Conservation (phyloP, 352 stramenopile species). For the Phytopythium oedochilum region DNA sequence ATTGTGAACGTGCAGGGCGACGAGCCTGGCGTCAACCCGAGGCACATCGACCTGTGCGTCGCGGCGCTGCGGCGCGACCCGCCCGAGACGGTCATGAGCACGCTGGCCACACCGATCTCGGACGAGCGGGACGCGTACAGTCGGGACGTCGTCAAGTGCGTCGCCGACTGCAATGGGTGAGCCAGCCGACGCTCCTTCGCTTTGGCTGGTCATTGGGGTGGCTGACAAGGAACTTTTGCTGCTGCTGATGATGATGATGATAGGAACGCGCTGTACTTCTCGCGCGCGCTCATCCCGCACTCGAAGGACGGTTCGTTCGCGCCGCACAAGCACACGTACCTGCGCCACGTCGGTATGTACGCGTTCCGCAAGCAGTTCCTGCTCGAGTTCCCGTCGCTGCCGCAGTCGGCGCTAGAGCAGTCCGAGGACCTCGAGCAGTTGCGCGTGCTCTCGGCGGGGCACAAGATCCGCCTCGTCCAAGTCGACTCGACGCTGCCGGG, state of each 20-base stretch:
- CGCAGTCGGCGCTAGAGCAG: conserved; percentile 43
- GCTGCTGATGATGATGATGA: not conserved
- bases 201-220: not conserved
- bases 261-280: conserved; percentile 86
- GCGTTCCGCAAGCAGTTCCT: conserved; percentile 74
- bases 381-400: conserved; percentile 58
- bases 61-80: conserved; percentile 42
- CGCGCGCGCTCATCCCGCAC: conserved; percentile 70
- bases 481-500: conserved; percentile 60
- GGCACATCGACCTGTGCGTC: conserved; percentile 71
- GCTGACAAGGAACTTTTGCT: too few species aligned
- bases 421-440: conserved; percentile 82
- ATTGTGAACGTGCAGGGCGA: conserved; percentile 86
- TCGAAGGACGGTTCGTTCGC: conserved; percentile 57
- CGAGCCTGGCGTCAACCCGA: conserved; percentile 74
- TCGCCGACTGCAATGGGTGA: conserved; percentile 56
- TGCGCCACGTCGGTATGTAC: conserved; percentile 81
- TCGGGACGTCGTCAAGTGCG: conserved; percentile 76
- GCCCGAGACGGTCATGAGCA: conserved; percentile 66
- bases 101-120: conserved; percentile 60
- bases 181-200: too few species aligned
- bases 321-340: conserved; percentile 40
- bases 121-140: conserved; percentile 47
- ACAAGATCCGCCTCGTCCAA: conserved; percentile 63
- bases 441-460: conserved; percentile 71